Percentiles rank a stretch among this genome's conserved stretches.
Conservation (phyloP, 2,329 filamentous ascomycete species). For the Penicillium hesseltinei region DNA sequence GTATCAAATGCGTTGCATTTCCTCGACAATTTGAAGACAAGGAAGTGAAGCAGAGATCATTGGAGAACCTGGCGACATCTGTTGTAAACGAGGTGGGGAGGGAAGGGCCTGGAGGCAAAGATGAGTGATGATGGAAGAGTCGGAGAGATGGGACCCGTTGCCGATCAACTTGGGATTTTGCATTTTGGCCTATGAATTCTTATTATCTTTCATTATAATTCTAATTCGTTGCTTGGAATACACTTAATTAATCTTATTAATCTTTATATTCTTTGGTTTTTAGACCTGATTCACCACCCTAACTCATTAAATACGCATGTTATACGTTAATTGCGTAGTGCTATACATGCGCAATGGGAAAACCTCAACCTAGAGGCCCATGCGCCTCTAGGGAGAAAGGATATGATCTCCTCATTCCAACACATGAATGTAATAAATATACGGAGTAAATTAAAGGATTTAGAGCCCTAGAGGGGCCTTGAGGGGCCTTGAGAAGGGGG, state of each 20-base stretch:
- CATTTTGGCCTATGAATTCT: not conserved
- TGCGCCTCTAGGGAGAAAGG: not conserved
- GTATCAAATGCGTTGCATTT: conserved; percentile 20
- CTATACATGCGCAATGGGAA: not conserved
- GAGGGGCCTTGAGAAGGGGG: not conserved
- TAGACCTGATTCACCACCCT: not conserved
- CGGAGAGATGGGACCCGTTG: conserved; percentile 25
- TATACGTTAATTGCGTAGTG: not conserved
- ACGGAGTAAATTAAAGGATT: not conserved
- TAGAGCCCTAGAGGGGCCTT: not conserved
- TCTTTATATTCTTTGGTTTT: not conserved
- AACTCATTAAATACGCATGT: not conserved
- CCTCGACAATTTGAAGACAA: conserved; percentile 16
- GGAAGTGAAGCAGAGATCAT: conserved; percentile 12
- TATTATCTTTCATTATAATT: not conserved
- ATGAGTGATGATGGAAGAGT: conserved; percentile 19
- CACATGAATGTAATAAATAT: not conserved
- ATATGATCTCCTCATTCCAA: conserved; percentile 1
- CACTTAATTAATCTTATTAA: not conserved
- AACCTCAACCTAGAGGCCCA: not conserved
- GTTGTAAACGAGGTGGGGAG: conserved; percentile 3
- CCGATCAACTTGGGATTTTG: conserved; percentile 11
- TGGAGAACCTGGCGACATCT: conserved; percentile 16
- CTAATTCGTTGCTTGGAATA: not conserved
- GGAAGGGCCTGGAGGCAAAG: conserved; percentile 7